Percentiles rank a stretch among this genome's conserved stretches.
Conservation (phyloP, 192 early-diverging fungal species). For the Mortierella alpina region DNA sequence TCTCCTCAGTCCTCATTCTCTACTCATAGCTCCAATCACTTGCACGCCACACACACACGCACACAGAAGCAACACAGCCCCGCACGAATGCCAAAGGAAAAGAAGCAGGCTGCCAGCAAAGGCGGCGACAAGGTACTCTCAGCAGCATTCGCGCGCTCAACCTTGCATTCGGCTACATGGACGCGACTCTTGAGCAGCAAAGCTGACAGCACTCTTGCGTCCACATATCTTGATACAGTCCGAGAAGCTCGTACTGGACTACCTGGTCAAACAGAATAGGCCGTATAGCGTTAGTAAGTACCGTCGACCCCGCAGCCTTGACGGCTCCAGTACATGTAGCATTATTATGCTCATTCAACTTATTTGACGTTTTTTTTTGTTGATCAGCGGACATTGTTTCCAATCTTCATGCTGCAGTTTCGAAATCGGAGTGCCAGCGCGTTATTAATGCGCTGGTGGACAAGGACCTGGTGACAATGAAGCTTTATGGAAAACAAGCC, state of each 20-base stretch:
- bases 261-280: conserved; percentile 58
- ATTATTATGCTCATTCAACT: not conserved
- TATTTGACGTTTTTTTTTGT: not conserved
- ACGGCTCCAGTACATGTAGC: not conserved
- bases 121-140: conserved; percentile 14
- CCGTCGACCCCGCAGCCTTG: not conserved
- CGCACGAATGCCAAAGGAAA: conserved; percentile 23
- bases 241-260: conserved; percentile 58
- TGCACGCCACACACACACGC: too few relatives aligned
- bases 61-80: too few relatives aligned
- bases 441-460: conserved; percentile 44
- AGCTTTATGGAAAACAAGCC: conserved; percentile 58
- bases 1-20: too few relatives aligned
- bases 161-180: not conserved
- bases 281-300: conserved; percentile 62
- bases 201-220: not conserved
- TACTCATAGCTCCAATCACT: too few relatives aligned
- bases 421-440: conserved; percentile 57
- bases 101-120: conserved; percentile 12
- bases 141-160: not conserved
- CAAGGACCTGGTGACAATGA: conserved; percentile 44
- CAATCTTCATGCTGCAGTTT: conserved; percentile 55
- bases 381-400: conserved; percentile 54
- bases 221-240: conserved; percentile 14
- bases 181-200: not conserved